Evolutionary conservation across 208 protist species (phyloP), one percentile per base, ranked within the genome.

Genomic region (Leishmania major): DNA sequence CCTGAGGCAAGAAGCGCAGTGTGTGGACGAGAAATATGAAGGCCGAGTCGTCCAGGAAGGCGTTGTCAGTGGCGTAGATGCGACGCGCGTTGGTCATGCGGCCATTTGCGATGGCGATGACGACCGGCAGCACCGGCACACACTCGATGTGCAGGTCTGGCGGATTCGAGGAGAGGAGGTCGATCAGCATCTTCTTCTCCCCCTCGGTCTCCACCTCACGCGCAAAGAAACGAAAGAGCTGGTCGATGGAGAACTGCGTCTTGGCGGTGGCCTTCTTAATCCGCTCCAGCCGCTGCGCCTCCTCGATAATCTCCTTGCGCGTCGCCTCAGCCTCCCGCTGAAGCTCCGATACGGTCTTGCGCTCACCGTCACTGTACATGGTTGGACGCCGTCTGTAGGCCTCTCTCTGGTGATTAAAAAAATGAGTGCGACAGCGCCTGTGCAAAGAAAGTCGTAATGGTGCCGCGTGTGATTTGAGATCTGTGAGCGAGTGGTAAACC

Each of bases 351-450:
- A 97, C 85, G 15, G 94, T 97, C 85, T 97, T 94, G 1, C 92
- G 86, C 40, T 94, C 85, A 25, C 94, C 94, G 87, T 97, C 93
- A 74, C 93, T 94, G 80, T 97, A 97, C 94, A 97, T 97, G 70
- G 19, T 62, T 31, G 25, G 8, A 55, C 17, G 19, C 73, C 28
- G 51, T 47, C 35, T 7, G 19, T 10, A 1, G 10, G 53, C n/a
- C 51, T 73, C 28, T 51, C 62, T 37, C 13, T 19, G 62, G 62
- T 69, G 31, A 69, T 69, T 4, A 13, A 31, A 40, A 37, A 25
- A n/a, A 25, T 25, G 19, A 47, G 43, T n/a, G 31, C 25, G 10
- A 22, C 40, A 51, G 70, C 28, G 35, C 70, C 70, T 74, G 45
- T 31, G 28, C 28, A 15, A 15, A 1, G 3, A 74, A 45, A 37